Conservation (phyloP, 257 asterid genomes). For the Rauvolfia tetraphylla region DNA sequence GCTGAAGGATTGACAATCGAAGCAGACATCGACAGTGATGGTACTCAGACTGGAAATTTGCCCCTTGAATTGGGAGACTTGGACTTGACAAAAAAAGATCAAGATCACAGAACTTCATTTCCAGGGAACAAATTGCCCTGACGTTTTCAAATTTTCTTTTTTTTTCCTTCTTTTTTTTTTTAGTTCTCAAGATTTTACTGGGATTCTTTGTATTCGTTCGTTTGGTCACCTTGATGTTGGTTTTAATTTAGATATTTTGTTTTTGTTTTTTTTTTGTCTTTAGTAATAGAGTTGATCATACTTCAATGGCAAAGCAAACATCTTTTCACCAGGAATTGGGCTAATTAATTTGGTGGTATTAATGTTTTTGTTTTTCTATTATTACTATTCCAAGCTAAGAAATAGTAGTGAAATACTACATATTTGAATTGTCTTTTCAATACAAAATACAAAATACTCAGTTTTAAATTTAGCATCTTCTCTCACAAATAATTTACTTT, state of each 20-base stretch:
- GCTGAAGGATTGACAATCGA: constrained; percentile 44
- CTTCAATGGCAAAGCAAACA: too few species aligned
- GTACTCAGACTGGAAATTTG: constrained; percentile 46
- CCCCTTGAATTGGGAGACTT: constrained; percentile 46
- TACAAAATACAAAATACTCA: too few species aligned
- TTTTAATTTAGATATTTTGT: not conserved
- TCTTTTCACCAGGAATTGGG: too few species aligned
- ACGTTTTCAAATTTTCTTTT: not conserved
- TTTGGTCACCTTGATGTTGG: not conserved
- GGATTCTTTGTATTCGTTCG: not conserved
- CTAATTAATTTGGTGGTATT: too few species aligned
- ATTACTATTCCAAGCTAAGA: too few species aligned
- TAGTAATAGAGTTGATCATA: too few species aligned
- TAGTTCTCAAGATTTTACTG: not conserved
- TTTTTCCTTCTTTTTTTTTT: not conserved
- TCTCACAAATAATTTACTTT: too few species aligned
- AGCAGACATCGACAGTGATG: constrained; percentile 55
- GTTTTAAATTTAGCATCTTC: too few species aligned
- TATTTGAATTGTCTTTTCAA: too few species aligned
- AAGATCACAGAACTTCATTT: constrained; percentile 19
- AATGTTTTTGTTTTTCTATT: too few species aligned
- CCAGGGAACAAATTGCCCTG: constrained; percentile 17
- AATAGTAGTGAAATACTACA: too few species aligned
- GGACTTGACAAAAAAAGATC: constrained; percentile 22
- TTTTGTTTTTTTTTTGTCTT: too few species aligned